Evolutionary conservation across 441 rosid genomes (phyloP), one percentile per base, ranked within the genome.

Genomic region (Capsella rubella): DNA sequence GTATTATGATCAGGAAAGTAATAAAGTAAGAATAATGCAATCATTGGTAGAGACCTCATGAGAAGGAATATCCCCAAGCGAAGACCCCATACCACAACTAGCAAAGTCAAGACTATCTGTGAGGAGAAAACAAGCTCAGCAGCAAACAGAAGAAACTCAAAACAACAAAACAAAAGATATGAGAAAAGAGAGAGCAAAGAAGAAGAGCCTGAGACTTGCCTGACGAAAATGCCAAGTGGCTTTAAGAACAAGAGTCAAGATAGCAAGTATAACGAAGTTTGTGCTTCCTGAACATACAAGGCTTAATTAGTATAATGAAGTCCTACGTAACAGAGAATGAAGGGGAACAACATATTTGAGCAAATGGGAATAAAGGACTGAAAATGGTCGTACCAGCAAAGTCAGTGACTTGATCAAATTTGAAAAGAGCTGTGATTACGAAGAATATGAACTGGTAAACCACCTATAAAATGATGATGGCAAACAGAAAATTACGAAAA

Each of bases 161-260:
- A 50, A 9, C 27, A 57, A 43, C n/a, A 35, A 16, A 58, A 11
- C 63, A 34, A 13, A 58, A 4, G 9, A 15, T 56, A 2, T 0
- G 15, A 56, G 18, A 32, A 4, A 56, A 57, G 29, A 35, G 28
- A 57, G 63, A 13, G 42, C 1, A 21, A 27, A 14, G 4, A 6
- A 40, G 32, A 57, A 15, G 13, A 21, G 50, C 11, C 7, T 14
- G 54, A 59, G 60, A 29, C 39, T 37, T 46, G 90, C 97, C 97
- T 92, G 99, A n/a, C 99, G 90, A 80, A 92, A 89, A 80, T 90
- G 80, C 96, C 96, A 89, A 61, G 97, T 52, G 66, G 92, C 93
- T 81, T 87, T 86, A 12, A 89, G 69, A 71, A 92, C 74, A 79
- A 89, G 75, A 45, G 97, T 95, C 85, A 95, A 75, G 56, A 87